Evolutionary conservation across 768 basidiomycete genomes (phyloP), one percentile per base, ranked within the genome.

Genomic region (Imleria badia): DNA sequence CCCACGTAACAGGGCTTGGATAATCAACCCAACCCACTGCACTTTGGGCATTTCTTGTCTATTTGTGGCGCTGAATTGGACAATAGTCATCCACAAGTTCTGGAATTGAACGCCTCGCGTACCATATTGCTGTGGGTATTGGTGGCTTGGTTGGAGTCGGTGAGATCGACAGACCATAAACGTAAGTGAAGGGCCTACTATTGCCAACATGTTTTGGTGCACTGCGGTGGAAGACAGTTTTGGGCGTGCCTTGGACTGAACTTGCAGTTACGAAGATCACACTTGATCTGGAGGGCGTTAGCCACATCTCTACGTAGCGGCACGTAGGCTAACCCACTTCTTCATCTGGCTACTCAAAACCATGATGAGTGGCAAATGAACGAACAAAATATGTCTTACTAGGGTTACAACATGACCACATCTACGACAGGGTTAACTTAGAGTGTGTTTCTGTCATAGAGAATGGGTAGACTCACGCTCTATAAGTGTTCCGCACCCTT

Each of bases 71-170:
- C 79, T 81, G 57, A 47, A 64, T 66, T 42, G 54, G 53, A 56
- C 22, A 23, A 23, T 42, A 10, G 52, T 54, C 40, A 48, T 23
- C 42, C 33, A 45, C 34, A 23, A 26, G 36, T 42, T 51, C 48
- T 30, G 30, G 26, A 42, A 54, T 15, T 17, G 54, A 61, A 49
- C 41, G 61, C 48, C 19, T 26, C 17, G 61, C 76, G 42, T 59
- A 81, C 80, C 78, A 65, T 87, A 88, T 64, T 85, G 85, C 60
- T 89, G 82, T 23, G 84, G 83, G 58, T 75, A 84, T 64, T 85
- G 82, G 41, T 72, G 83, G 59, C 84, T 86, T 51, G 35, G 33
- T 56, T 51, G 43, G 35, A 52, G 7, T 38, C 9, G 34, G 44
- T 66, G 44, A 73, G 55, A 42, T 40, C 12, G 14, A 35, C 38